Evolutionary conservation across 139 green algal species (phyloP), one percentile per base, ranked within the genome.

Genomic region (Auxenochlorella pyrenoidosa): DNA sequence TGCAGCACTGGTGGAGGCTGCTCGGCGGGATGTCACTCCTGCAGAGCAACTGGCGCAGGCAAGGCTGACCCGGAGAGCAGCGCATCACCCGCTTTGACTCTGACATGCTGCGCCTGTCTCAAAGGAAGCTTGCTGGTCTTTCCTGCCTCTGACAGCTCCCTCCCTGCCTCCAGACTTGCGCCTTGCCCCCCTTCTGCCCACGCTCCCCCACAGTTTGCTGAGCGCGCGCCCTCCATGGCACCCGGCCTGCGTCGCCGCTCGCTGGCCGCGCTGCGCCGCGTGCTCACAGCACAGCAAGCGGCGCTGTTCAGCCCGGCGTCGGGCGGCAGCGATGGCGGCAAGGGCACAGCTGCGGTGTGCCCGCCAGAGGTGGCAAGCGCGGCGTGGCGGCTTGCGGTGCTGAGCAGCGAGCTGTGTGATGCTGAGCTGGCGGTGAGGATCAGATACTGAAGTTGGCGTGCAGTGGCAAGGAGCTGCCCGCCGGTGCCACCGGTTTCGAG

Each of bases 351-450:
- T 16, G 40, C 10, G 38, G 78, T 22, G 22, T 89, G 63, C 60
- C 32, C 40, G 77, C 85, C 84, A 2, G 79, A 83, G 54, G 92
- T 94, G 13, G 88, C 86, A 22, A 73, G 77, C 30, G 85, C 91
- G 19, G 86, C 87, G 0, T 95, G 92, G 90, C 86, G 81, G 30
- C 85, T 95, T 59, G 92, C 89, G 0, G 70, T 87, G 76, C 78
- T 93, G n/a, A 89, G 81, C n/a, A 66, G 75, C 0, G 86, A 93
- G 34, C 75, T 89, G 40, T 85, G 41, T 0, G 91, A 94, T 70
- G 60, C 44, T 30, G 68, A 84, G 40, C 80, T 95, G 60, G 84
- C 88, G 47, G 88, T 82, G 73, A 36, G 84, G 0, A 65, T 5
- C 34, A n/a, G n/a, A n/a, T n/a, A n/a, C n/a, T n/a, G n/a, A n/a